These are phyloP conservation scores for Emmonsiellopsis sp. DNA, from an alignment of 2,329 filamentous ascomycete genomes.

Conservation along the genomic window DNA sequence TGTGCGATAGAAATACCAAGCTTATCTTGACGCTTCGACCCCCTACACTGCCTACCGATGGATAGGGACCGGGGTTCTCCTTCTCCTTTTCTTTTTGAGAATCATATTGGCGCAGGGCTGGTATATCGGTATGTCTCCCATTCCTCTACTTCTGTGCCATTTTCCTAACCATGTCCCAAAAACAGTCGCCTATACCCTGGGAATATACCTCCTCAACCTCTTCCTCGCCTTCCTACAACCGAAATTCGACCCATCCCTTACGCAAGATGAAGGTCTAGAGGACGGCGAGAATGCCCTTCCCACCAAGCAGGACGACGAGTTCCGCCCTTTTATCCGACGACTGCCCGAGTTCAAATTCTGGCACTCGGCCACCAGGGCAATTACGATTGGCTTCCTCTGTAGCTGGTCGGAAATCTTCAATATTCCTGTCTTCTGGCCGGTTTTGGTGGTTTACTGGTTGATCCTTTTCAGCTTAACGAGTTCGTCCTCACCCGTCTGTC, in stretches of 20 bases:
- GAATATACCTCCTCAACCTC: slow-evolving; percentile 97
- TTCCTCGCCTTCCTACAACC: slow-evolving; percentile 98
- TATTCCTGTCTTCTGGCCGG: slow-evolving; percentile 97
- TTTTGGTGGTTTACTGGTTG: slow-evolving; percentile 97
- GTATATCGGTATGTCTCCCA: slow-evolving; percentile 71
- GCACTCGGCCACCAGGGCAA: slow-evolving; percentile 86
- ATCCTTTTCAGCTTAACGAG: slow-evolving; percentile 93
- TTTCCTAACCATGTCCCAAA: neutral
- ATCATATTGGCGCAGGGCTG: slow-evolving; percentile 92
- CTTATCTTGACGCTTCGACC: slow-evolving; percentile 86
- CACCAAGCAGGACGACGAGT: slow-evolving; percentile 95
- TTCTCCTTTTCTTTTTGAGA: slow-evolving; percentile 76
- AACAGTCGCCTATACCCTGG: slow-evolving; percentile 87
- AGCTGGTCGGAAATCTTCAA: slow-evolving; percentile 93
- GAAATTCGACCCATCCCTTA: slow-evolving; percentile 96
- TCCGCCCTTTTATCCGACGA: slow-evolving; percentile 90
- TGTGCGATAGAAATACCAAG: slow-evolving; percentile 70
- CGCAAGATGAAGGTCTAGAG: slow-evolving; percentile 92
- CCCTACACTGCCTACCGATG: slow-evolving; percentile 86
- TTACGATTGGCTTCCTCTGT: slow-evolving; percentile 75
- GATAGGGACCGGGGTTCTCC: slow-evolving; percentile 66
- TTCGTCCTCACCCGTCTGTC: slow-evolving; percentile 41
- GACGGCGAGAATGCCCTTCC: slow-evolving; percentile 76
- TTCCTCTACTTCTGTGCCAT: neutral
- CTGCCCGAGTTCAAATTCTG: slow-evolving; percentile 99